Evolutionary conservation across 2,329 filamentous ascomycete species (phyloP).

Genomic region (Pseudogymnoascus sp.): DNA sequence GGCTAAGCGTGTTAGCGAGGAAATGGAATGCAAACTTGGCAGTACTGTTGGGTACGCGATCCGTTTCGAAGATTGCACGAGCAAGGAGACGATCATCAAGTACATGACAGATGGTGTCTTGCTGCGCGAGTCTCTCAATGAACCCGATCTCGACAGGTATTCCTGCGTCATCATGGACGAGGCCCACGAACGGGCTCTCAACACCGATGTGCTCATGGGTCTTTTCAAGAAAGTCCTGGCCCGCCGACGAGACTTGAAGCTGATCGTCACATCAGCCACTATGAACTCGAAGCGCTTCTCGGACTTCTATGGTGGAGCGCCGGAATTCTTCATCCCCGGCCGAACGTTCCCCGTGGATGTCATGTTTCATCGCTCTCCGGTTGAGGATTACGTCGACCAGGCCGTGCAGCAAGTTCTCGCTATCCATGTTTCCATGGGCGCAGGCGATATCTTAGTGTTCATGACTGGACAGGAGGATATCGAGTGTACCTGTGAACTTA

Average conservation of each 20-base stretch:
- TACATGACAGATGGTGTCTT: conserved; percentile 99
- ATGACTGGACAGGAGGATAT: conserved; percentile 99
- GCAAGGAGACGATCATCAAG: conserved; percentile 90
- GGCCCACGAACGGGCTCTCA: conserved; percentile 91
- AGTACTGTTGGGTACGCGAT: conserved; percentile 92
- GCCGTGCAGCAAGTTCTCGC: conserved; percentile 92
- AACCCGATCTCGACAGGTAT: conserved; percentile 89
- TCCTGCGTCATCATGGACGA: conserved; percentile 99
- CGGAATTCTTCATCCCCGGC: conserved; percentile 93
- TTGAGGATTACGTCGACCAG: conserved; percentile 96
- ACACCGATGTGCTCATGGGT: conserved; percentile 96
- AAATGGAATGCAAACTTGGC: conserved; percentile 92
- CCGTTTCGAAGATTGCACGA: conserved; percentile 96
- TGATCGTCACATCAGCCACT: conserved; percentile 96
- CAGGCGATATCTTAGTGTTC: conserved; percentile 93
- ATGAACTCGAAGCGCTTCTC: conserved; percentile 98
- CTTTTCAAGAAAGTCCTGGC: conserved; percentile 95
- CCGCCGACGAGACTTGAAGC: conserved; percentile 79
- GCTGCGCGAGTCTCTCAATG: conserved; percentile 84
- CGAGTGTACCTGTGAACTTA: conserved; percentile 87
- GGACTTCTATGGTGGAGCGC: conserved; percentile 90
- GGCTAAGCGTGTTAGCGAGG: conserved; percentile 93
- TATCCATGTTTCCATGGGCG: conserved; percentile 90
- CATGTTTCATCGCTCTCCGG: conserved; percentile 88
- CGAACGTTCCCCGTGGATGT: conserved; percentile 96